Base-by-base conservation (phyloP, 495 filamentous ascomycete genomes). In the Hypoxylon lenormandii region DNA sequence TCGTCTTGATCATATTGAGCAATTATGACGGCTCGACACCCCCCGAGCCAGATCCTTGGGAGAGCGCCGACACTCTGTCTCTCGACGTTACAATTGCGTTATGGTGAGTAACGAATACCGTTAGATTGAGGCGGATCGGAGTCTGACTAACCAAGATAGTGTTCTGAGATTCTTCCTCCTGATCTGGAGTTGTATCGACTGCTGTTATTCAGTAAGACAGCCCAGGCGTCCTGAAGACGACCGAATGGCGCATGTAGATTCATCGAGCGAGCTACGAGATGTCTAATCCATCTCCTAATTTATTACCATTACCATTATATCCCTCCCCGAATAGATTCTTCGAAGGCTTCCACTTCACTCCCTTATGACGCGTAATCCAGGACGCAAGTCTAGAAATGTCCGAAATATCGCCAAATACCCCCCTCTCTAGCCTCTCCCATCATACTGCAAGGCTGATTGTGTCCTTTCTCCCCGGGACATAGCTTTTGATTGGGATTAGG, bases 171-270 rank as follows among this genome's bases (percentile, higher is more conserved):
- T 60, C 4, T 0, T 72, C 10, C 45, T 72, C 13, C 21, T 72
- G 15, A 38, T 64, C 12, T 72, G 69, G 69, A 69, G 69, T 19
- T 72, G 53, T 21, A 64, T 60, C 36, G 64, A 60, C 30, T 72
- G 69, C 22, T 72, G 64, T 28, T 55, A 45, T 37, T 26, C 36
- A 10, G 47, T 51, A 22, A 64, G 54, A 12, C 58, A 38, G 7
- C 59, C 59, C 2, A 64, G 69, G 10, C 63, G 40, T 12, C 47
- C 37, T 10, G 64, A 49, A 26, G 52, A 45, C 3, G 52, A 45
- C 3, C 23, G 48, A 33, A n/a, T 49, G 0, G 26, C 69, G 1
- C 48, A 50, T 28, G n/a, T 57, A 26, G 59, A 68, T 43, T 64
- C 64, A 28, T 21, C 43, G n/a, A 54, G 30, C 36, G 69, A 72